Base-by-base conservation (phyloP, 2,329 filamentous ascomycete genomes). In the Aspergillus aculeatus region DNA sequence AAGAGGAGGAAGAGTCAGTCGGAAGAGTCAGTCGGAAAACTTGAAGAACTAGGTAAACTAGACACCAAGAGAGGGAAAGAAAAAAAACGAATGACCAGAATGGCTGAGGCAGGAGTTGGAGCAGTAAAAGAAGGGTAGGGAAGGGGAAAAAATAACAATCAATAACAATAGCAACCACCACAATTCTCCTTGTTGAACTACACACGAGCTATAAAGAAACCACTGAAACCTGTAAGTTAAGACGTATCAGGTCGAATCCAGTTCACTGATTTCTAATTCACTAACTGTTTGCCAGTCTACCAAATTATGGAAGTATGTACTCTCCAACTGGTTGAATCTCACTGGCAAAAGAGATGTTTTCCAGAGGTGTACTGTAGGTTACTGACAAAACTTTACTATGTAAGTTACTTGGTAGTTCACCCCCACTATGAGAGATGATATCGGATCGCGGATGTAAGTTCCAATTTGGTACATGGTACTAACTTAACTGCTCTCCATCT, bases 101-200 rank as follows among this genome's bases (percentile, higher is more conserved):
- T 6, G 16, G 7, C 19, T 51, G 52, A 54, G 52, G 49, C 44
- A 58, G 56, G 64, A 65, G 61, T 60, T 61, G 31, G 29, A 54
- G 35, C 10, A 35, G 38, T 48, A 47, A 41, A 29, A 24, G 48
- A 48, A 35, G 53, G 57, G 49, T 53, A 41, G 10, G 29, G 16
- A n/a, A 44, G 16, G 6, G 16, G n/a, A 7, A 44, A 44, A 44
- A 59, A 35, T 14, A 35, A 35, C 32, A 35, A 54, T 19, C 41
- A 21, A 11, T 21, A 35, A 11, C 24, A 47, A 10, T 41, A 14
- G 23, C 23, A 54, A 23, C 23, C 4, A 24, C 50, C 38, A 26
- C 21, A 54, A 10, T 35, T 7, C 38, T n/a, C n/a, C 32, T 21
- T 54, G 7, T 29, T 29, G 26, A 29, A 29, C 26, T 29, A 29